Evolutionary conservation across 116 monocot species (phyloP).

Genomic region (Cymodocea nodosa): DNA sequence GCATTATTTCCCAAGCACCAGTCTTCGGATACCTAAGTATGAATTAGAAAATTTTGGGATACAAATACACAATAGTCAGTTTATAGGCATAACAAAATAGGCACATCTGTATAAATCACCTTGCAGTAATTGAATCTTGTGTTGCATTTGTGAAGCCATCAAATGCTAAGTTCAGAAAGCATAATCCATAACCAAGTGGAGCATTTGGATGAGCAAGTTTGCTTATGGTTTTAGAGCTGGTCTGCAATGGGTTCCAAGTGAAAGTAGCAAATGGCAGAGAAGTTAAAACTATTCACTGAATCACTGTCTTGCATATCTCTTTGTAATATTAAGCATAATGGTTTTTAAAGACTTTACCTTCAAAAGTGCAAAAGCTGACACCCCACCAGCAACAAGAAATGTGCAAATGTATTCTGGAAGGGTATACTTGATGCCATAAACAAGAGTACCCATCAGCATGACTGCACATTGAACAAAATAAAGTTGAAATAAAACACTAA

Average conservation of each 20-base stretch:
- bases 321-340: neutral
- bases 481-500: too few species aligned
- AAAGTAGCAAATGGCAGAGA: neutral
- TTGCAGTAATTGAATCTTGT: constrained; percentile 75
- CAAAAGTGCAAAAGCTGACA: constrained; percentile 79
- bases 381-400: constrained; percentile 91
- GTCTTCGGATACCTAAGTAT: constrained; percentile 33
- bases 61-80: neutral
- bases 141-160: constrained; percentile 96
- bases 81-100: neutral
- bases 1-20: constrained; percentile 92
- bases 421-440: constrained; percentile 89
- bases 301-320: neutral
- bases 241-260: constrained; percentile 19
- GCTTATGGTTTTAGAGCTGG: constrained; percentile 85
- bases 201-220: constrained; percentile 97
- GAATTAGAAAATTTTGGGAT: neutral
- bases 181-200: constrained; percentile 78
- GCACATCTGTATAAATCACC: constrained; percentile 14
- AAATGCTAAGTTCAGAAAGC: constrained; percentile 84
- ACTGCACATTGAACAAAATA: constrained; percentile 29
- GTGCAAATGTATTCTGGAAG: constrained; percentile 79
- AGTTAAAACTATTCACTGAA: neutral
- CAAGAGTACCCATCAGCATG: constrained; percentile 87
- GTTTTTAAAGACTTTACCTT: constrained; percentile 33